Percentiles rank a stretch among this genome's conserved stretches.
Conservation (phyloP, 2,329 filamentous ascomycete genomes). For the Curvularia verruculosa region DNA sequence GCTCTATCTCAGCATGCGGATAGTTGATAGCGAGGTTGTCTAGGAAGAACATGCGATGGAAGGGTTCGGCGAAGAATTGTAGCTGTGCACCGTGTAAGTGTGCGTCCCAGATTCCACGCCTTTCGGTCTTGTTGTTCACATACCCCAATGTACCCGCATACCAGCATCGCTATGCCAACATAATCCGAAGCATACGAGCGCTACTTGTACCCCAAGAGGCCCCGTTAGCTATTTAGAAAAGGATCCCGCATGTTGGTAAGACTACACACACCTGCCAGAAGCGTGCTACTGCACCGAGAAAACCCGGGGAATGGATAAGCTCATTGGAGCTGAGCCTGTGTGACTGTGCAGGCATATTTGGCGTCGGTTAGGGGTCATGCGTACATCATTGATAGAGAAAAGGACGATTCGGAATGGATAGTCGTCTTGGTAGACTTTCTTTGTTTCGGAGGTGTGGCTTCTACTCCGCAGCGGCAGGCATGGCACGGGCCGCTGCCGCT, state of each 20-base stretch:
- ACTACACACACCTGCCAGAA: slow-evolving; percentile 54
- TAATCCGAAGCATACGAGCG: slow-evolving; percentile 90
- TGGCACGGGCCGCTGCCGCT: slow-evolving; percentile 3
- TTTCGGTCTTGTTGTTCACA: slow-evolving; percentile 20
- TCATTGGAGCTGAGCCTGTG: slow-evolving; percentile 33
- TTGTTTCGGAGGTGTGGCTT: slow-evolving; percentile 30
- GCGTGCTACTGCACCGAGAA: slow-evolving; percentile 56
- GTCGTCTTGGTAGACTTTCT: background rate
- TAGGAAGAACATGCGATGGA: slow-evolving; percentile 92
- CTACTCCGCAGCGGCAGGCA: slow-evolving; percentile 28
- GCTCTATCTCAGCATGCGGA: slow-evolving; percentile 82
- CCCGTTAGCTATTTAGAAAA: background rate
- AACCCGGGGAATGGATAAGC: slow-evolving; percentile 45
- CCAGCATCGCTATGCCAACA: slow-evolving; percentile 74
- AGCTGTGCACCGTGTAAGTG: slow-evolving; percentile 55
- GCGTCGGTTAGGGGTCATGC: slow-evolving; percentile 13
- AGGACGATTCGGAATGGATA: background rate
- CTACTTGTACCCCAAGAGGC: slow-evolving; percentile 49
- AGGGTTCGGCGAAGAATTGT: slow-evolving; percentile 75
- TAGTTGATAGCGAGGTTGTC: slow-evolving; percentile 84
- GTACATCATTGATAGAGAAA: slow-evolving; percentile 17
- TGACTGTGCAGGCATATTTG: slow-evolving; percentile 40
- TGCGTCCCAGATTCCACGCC: background rate
- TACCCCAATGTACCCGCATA: slow-evolving; percentile 70
- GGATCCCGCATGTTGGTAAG: background rate